These are phyloP conservation scores for Candida mattraensis DNA, from an alignment of 805 yeast genomes.

Conservation along the genomic window DNA sequence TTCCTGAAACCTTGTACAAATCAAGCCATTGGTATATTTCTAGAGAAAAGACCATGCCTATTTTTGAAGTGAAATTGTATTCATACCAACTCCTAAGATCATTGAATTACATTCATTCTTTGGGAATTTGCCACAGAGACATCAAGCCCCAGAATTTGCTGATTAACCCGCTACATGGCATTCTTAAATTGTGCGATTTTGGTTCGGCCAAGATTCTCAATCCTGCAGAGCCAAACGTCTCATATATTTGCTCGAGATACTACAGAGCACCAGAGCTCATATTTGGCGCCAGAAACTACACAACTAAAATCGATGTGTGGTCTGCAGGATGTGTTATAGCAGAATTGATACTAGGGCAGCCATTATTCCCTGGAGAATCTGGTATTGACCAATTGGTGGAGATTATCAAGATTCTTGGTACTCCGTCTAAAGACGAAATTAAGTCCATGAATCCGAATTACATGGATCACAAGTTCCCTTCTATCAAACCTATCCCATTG, in stretches of 20 bases:
- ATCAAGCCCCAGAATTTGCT: constrained; percentile 88
- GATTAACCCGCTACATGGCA: constrained; percentile 81
- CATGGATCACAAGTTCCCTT: constrained; percentile 95
- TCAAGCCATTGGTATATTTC: constrained; percentile 84
- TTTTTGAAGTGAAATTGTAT: constrained; percentile 82
- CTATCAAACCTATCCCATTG: constrained; percentile 74
- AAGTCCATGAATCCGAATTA: constrained; percentile 94
- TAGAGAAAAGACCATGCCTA: constrained; percentile 78
- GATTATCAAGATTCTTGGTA: constrained; percentile 92
- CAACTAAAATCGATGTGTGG: constrained; percentile 97
- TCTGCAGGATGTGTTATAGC: constrained; percentile 99
- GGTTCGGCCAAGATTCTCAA: constrained; percentile 92
- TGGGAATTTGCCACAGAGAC: constrained; percentile 87
- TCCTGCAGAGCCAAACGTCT: constrained; percentile 90
- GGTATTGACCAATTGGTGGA: constrained; percentile 98
- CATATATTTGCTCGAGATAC: constrained; percentile 94
- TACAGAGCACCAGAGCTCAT: constrained; percentile 97
- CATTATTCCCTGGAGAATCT: constrained; percentile 95
- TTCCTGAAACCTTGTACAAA: constrained; percentile 95
- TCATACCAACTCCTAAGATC: constrained; percentile 77
- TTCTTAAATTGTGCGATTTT: constrained; percentile 91
- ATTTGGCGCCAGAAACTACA: constrained; percentile 94
- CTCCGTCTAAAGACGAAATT: constrained; percentile 91
- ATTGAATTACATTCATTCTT: constrained; percentile 71
- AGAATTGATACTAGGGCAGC: constrained; percentile 91